These are phyloP conservation scores for Apostasia shenzhenica DNA, from an alignment of 106 monocot species.

Conservation along the genomic window DNA sequence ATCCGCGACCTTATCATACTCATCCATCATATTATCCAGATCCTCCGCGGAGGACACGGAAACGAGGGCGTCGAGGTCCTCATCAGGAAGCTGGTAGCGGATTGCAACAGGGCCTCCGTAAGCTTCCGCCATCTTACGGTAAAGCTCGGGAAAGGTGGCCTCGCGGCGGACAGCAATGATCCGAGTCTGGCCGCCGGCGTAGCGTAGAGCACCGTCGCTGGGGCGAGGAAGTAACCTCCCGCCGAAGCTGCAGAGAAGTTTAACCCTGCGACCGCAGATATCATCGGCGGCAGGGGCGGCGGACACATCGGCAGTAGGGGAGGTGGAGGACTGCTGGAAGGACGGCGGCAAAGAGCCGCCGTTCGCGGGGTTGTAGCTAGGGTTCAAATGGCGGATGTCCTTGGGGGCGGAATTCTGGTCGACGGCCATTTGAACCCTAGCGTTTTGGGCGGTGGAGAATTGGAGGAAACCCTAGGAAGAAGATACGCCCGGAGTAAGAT, in stretches of 20 bases:
- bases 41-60: constrained; percentile 75
- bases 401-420: constrained; percentile 1
- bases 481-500: too few species aligned
- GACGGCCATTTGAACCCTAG: constrained; percentile 1
- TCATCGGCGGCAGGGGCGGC: neutral
- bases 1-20: constrained; percentile 61
- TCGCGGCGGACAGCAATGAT: constrained; percentile 54
- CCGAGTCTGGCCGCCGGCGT: constrained; percentile 76
- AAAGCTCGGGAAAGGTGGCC: constrained; percentile 36
- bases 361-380: neutral
- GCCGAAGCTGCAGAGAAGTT: constrained; percentile 79
- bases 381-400: neutral
- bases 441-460: neutral
- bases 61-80: constrained; percentile 83
- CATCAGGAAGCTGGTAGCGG: constrained; percentile 83
- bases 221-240: constrained; percentile 73
- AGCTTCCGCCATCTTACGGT: constrained; percentile 43
- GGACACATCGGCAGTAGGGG: neutral
- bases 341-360: neutral
- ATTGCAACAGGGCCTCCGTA: constrained; percentile 35
- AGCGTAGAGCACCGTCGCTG: constrained; percentile 67
- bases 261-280: constrained; percentile 18
- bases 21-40: constrained; percentile 96
- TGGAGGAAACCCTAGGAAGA: neutral
- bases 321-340: neutral